Evolutionary conservation across 768 basidiomycete species (phyloP).

Genomic region (Sutorius australiensis): DNA sequence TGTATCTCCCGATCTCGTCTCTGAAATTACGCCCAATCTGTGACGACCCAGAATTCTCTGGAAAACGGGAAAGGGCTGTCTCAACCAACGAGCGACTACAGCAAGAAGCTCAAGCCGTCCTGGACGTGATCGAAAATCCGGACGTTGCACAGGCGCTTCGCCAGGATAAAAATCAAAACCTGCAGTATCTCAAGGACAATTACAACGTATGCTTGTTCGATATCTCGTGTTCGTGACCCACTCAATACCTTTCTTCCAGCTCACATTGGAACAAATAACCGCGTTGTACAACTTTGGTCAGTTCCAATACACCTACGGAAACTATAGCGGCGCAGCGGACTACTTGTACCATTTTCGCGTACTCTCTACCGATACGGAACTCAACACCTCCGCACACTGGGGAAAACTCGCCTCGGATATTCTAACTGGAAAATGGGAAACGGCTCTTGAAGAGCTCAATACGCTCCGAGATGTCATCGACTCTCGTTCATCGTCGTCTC

Average conservation of each 20-base stretch:
- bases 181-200: constrained; percentile 91
- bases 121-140: constrained; percentile 95
- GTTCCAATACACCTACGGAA: constrained; percentile 98
- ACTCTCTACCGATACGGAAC: constrained; percentile 87
- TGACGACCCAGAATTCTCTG: constrained; percentile 64
- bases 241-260: constrained; percentile 42
- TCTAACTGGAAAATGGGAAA: constrained; percentile 90
- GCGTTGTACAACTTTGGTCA: constrained; percentile 97
- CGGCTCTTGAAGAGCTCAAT: constrained; percentile 93
- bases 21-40: not conserved
- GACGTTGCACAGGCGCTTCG: constrained; percentile 92
- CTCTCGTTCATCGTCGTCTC: constrained; percentile 56
- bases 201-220: constrained; percentile 61
- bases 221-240: not conserved
- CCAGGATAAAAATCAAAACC: constrained; percentile 95
- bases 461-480: constrained; percentile 92
- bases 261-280: constrained; percentile 92
- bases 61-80: constrained; percentile 77
- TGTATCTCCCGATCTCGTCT: not conserved
- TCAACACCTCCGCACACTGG: constrained; percentile 97
- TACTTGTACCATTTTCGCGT: constrained; percentile 99
- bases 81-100: constrained; percentile 80
- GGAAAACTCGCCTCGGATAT: constrained; percentile 97
- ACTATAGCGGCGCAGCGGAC: constrained; percentile 94
- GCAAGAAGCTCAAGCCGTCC: constrained; percentile 86